Conservation (phyloP, 768 basidiomycete genomes). For the Calocybe gangraenosa region DNA sequence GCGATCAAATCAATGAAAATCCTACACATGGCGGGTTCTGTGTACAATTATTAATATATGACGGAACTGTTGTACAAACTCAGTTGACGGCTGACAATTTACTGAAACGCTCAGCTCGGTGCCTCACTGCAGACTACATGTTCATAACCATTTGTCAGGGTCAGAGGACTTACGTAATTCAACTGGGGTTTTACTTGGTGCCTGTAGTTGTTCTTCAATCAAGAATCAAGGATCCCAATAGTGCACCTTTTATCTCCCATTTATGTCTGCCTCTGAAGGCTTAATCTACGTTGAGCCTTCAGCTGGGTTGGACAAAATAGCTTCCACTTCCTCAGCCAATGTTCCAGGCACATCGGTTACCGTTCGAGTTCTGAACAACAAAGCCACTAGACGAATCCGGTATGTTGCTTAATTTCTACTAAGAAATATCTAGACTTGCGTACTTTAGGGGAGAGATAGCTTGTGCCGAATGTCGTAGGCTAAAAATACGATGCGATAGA, state of each 20-base stretch:
- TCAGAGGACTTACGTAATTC: too few species aligned
- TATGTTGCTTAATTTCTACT: constrained; percentile 15
- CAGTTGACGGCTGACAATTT: too few species aligned
- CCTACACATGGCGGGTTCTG: too few species aligned
- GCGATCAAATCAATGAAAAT: too few species aligned
- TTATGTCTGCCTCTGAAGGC: constrained; percentile 6
- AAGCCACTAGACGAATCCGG: constrained; percentile 36
- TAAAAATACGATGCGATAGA: constrained; percentile 39
- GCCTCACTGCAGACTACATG: too few species aligned
- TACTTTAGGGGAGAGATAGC: constrained; percentile 34
- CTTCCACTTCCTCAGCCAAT: background rate
- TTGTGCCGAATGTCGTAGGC: constrained; percentile 39
- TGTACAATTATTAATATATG: too few species aligned
- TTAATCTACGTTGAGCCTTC: constrained; percentile 3
- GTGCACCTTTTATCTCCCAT: background rate
- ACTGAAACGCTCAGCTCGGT: too few species aligned
- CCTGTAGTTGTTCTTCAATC: background rate
- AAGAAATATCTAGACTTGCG: background rate
- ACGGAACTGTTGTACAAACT: too few species aligned
- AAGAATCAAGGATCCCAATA: too few species aligned
- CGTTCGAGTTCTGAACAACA: constrained; percentile 15
- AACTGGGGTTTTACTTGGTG: too few species aligned
- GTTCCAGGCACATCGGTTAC: background rate
- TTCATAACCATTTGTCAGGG: too few species aligned
- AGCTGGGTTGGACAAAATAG: background rate